Evolutionary conservation across 75 land plant genomes (phyloP), one percentile per base, ranked within the genome.

Genomic region (Chamaecyparis obtusa): DNA sequence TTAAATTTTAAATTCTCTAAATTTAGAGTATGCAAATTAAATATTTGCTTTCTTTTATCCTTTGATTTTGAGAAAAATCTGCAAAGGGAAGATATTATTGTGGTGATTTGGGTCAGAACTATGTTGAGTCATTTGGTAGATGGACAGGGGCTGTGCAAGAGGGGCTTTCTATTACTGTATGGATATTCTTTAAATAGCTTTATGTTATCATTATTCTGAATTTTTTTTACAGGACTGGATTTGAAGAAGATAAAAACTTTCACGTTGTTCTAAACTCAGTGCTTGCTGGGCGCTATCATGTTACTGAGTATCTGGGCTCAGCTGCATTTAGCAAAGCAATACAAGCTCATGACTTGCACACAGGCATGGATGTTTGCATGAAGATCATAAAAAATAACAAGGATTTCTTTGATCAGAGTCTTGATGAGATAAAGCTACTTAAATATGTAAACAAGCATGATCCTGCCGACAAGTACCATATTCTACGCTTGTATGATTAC

Each of bases 291-390:
- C 97, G 99, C 55, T 98, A 98, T 87, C 99, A 98, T 93, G 99
- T 98, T 79, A 98, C 99, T 48, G 99, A 98, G 84, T 98, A 95
- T 88, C 91, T 98, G 33, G 99, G 99, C 76, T 95, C 99, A 37
- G 99, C 99, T 83, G 99, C 99, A 85, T 98, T 98, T 88, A 98
- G 99, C 89, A 98, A 97, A 88, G 99, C 99, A 80, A 95, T 98
- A 67, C 99, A 98, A 89, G 99, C 99, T 33, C 99, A 98, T 92
- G 99, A 98, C 84, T 87, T 98, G 85, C 95, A 94, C 46, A 95
- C 99, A 39, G 99, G 99, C 86, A 97, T 98, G 94, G 99, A 98
- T 93, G 99, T 98, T 16, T 98, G 99, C 88, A 92, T 98, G 93
- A 98, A 98, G 89, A 97, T 98, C 35, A 98, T 98, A 85, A 98